Percentiles rank a stretch among this genome's conserved stretches.
phyloP scores from a whole-genome alignment of 371 early-diverging fungal species.

The Phascolomyces articulosus region DNA sequence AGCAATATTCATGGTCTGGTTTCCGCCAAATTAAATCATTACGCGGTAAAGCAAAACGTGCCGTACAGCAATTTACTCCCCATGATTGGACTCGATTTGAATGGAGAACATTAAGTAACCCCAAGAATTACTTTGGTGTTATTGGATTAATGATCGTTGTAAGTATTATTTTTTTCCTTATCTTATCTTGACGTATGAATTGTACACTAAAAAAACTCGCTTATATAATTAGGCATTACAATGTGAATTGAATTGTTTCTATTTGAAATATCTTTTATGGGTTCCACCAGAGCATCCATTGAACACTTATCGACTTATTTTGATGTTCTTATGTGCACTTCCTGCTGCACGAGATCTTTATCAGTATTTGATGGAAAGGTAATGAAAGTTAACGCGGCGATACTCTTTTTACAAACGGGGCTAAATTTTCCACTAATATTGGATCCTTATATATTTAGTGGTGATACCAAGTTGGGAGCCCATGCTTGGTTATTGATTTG shows the following conservation, averaged over 20 bases:
- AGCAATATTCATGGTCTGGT: constrained; percentile 92
- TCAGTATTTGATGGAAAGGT: constrained; percentile 84
- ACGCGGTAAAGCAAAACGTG: constrained; percentile 86
- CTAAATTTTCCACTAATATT: not conserved
- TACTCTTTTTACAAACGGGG: not conserved
- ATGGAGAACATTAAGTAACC: constrained; percentile 84
- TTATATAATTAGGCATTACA: constrained; percentile 58
- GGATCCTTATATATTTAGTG: constrained; percentile 9
- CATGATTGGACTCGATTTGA: constrained; percentile 92
- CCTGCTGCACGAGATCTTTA: constrained; percentile 92
- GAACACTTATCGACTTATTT: constrained; percentile 78
- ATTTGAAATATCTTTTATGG: constrained; percentile 93
- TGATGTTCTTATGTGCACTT: constrained; percentile 83
- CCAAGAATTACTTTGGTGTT: constrained; percentile 78
- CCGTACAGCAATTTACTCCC: constrained; percentile 93
- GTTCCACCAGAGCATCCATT: constrained; percentile 90
- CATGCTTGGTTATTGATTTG: constrained; percentile 91
- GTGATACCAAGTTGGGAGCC: constrained; percentile 77
- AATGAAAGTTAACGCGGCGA: constrained; percentile 16
- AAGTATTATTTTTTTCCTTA: constrained; percentile 15
- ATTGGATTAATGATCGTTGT: constrained; percentile 64
- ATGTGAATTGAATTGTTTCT: constrained; percentile 92
- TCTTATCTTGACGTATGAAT: not conserved
- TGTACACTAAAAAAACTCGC: not conserved
- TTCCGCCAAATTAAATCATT: constrained; percentile 81